Percentiles rank a stretch among this genome's conserved stretches.
Evolutionary conservation across 441 rosid genomes (phyloP).

Genomic region (Pelargonium australe): DNA sequence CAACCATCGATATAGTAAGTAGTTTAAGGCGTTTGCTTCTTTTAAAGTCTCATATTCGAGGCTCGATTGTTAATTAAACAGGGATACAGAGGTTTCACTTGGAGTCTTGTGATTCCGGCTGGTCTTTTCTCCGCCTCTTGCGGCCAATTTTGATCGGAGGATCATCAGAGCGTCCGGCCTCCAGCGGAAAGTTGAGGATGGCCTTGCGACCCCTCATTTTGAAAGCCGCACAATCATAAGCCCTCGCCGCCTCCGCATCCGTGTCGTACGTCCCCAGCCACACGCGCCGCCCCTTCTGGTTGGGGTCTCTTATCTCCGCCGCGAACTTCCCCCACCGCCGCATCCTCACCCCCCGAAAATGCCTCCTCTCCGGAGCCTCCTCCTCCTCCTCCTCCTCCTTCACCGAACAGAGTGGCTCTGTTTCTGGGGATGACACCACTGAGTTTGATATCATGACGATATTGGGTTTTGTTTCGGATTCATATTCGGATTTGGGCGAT

Average conservation of each 20-base stretch:
- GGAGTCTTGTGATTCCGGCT: neutral
- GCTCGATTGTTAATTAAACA: too few species aligned
- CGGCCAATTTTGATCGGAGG: constrained; percentile 3
- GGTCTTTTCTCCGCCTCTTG: constrained; percentile 13
- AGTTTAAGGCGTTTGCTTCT: too few species aligned
- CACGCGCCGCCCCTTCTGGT: constrained; percentile 62
- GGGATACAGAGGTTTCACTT: too few species aligned
- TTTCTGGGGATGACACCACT: neutral
- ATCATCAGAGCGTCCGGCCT: constrained; percentile 13
- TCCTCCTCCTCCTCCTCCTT: neutral
- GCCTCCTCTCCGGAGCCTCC: constrained; percentile 29
- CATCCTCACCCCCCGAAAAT: constrained; percentile 76
- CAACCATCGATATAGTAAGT: too few species aligned
- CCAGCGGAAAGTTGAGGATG: constrained; percentile 63
- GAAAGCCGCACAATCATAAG: constrained; percentile 86
- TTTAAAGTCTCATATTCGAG: too few species aligned
- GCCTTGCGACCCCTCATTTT: constrained; percentile 82
- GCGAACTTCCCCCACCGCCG: constrained; percentile 49
- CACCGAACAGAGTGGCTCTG: neutral
- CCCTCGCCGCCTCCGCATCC: constrained; percentile 76
- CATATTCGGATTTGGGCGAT: too few species aligned
- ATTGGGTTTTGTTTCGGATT: too few species aligned
- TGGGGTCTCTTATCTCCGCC: constrained; percentile 86
- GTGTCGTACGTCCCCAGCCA: constrained; percentile 84
- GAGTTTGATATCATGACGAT: neutral